Base-by-base conservation (phyloP, 2,329 filamentous ascomycete species). In the Botrytis squamosa region DNA sequence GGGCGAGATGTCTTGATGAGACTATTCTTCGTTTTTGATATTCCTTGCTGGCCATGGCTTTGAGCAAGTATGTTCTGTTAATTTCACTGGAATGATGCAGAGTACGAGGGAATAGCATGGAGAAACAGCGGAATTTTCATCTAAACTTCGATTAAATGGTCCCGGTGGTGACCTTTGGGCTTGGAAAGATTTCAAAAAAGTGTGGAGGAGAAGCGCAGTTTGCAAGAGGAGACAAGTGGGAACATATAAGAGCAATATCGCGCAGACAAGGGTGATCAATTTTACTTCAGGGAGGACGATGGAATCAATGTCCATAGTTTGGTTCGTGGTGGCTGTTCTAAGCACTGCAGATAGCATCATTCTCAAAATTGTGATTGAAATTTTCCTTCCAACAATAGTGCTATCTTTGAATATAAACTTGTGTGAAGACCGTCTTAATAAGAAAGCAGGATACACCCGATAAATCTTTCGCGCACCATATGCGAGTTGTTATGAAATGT, bases 161-260 rank as follows among this genome's bases (percentile, higher is more conserved):
- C 90, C 97, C 73, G 96, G 96, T 79, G 95, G 96, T 79, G 94
- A 93, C 77, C 86, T 44, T 44, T 18, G 44, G 44, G 18, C 44
- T 46, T 20, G 1, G 8, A 46, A 85, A 99, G 99, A 83, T 89
- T 99, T 46, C 92, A 99, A 82, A 99, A 98, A 87, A 90, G 96
- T 99, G 96, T 84, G 96, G 98, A 84, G 94, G 98, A 99, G 86
- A 94, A 80, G 96, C 96, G 77, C 96, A 94, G 93, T 81, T 86
- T 98, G 64, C 93, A 94, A 36, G 88, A 88, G 2, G 91, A 92
- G 82, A 91, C 92, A 64, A 93, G 97, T 80, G 90, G 74, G 86
- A 89, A 64, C 80, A 79, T 52, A 82, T 82, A 55, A 82, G 6
- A 1, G 1, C 10, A 3, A 55, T 55, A 5, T 29, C 16, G n/a